Evolutionary conservation across 441 rosid species (phyloP).

Genomic region (Adansonia gregorii): DNA sequence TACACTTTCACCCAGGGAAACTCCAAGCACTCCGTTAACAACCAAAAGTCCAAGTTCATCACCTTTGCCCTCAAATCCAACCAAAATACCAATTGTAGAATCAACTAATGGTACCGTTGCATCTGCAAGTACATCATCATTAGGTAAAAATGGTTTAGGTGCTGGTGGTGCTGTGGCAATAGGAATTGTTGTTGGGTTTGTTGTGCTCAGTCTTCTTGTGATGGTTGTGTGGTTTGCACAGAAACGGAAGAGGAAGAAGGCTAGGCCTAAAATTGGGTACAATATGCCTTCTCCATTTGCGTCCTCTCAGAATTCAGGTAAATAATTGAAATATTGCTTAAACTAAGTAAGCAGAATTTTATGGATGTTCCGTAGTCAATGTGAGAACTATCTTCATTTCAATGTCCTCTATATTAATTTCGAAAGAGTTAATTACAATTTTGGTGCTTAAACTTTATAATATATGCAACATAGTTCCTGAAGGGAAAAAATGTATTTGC

Average conservation of each 20-base stretch:
- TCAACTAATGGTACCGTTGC: slow-evolving; percentile 44
- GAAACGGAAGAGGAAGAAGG: slow-evolving; percentile 57
- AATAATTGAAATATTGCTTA: slow-evolving; percentile 20
- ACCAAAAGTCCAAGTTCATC: slow-evolving; percentile 40
- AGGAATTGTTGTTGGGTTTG: slow-evolving; percentile 58
- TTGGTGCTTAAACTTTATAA: neutral
- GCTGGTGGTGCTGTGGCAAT: slow-evolving; percentile 62
- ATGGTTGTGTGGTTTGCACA: slow-evolving; percentile 60
- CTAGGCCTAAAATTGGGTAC: slow-evolving; percentile 57
- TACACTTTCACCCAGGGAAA: slow-evolving; percentile 47
- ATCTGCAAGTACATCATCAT: slow-evolving; percentile 36
- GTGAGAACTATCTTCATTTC: neutral
- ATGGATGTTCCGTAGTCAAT: neutral
- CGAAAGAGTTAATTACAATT: neutral
- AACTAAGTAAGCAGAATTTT: too few species aligned
- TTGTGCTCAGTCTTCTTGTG: slow-evolving; percentile 61
- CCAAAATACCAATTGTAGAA: slow-evolving; percentile 60
- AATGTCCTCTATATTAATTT: neutral
- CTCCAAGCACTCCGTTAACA: slow-evolving; percentile 50
- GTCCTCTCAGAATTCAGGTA: slow-evolving; percentile 84
- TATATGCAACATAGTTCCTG: neutral
- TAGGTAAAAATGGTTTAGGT: slow-evolving; percentile 42
- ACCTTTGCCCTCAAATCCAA: slow-evolving; percentile 61
- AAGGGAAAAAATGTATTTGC: neutral
- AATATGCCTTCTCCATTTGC: slow-evolving; percentile 69